Conservation (phyloP, 2,329 filamentous ascomycete species). For the Leptographium lundbergii region DNA sequence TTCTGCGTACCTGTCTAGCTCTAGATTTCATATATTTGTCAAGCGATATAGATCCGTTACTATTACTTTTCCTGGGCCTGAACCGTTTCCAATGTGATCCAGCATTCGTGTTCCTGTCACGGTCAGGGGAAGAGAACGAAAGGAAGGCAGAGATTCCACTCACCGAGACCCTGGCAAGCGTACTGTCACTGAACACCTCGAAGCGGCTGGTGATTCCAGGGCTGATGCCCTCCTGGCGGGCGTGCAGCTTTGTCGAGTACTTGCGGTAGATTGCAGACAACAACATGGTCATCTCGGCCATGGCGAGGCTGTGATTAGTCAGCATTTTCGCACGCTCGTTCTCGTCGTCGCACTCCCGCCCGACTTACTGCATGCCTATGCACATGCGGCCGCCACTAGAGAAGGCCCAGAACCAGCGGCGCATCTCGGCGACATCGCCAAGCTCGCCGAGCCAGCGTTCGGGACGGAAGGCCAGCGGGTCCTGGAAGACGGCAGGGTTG, state of each 20-base stretch:
- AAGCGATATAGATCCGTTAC: too few relatives aligned
- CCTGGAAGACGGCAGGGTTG: conserved; percentile 13
- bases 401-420: conserved; percentile 49
- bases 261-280: conserved; percentile 29
- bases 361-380: conserved; percentile 31
- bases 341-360: too few relatives aligned
- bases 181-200: conserved; percentile 26
- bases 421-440: conserved; percentile 17
- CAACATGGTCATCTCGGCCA: conserved; percentile 36
- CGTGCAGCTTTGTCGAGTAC: conserved; percentile 23
- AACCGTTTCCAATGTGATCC: conserved; percentile 7
- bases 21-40: too few relatives aligned
- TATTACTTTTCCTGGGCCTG: background rate
- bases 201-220: conserved; percentile 28
- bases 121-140: background rate
- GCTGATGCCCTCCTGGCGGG: conserved; percentile 15
- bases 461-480: conserved; percentile 14
- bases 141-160: background rate
- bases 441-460: conserved; percentile 13
- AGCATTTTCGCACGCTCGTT: background rate
- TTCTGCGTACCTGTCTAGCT: background rate
- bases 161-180: conserved; percentile 1
- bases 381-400: conserved; percentile 57
- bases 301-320: conserved; percentile 22
- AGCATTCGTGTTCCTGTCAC: conserved; percentile 13